Evolutionary conservation across 306 rosid genomes (phyloP), one percentile per base, ranked within the genome.

Genomic region (Inga laurina): DNA sequence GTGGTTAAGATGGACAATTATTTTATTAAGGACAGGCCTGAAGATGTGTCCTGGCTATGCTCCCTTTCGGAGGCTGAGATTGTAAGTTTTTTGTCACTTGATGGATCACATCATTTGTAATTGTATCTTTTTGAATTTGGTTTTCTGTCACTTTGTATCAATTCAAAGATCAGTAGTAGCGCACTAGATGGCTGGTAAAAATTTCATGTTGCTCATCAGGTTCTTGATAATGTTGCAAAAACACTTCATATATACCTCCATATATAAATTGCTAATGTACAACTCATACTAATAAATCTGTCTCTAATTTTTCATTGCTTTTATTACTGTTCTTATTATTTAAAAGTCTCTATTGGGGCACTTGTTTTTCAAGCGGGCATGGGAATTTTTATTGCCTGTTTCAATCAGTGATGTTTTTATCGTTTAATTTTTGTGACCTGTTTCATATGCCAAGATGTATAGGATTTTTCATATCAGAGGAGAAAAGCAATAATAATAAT

Each of bases 11-110:
- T 78, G 71, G 82, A 85, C 43, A 81, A 74, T 56, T 21, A 27
- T 46, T 64, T 79, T 51, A 49, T 49, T 34, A 75, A 44, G 48
- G 87, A 67, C 52, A 83, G 82, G 46, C 48, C 82, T 82, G 91
- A 91, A 84, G 92, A 92, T 87, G 82, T 91, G 68, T 81, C 48
- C 65, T 92, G 98, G 98, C 91, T 94, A 72, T 90, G 93, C 83
- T 87, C 95, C 61, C 92, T 94, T 81, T 91, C 90, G 2, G 90
- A 92, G 74, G 84, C 94, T 11, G 95, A 92, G 89, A 88, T 94
- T 77, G 98, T 94, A 83, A 87, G 91, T 73, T 44, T 76, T 46
- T 86, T 67, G 46, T 81, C 48, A 16, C 7, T 66, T 65, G 24
- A 61, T 52, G 51, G 32, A 75, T 52, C 2, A 10, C 62, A 24